Evolutionary conservation across 1,284 basidiomycete genomes (phyloP), one percentile per base, ranked within the genome.

Genomic region (Athelia psychrophila): DNA sequence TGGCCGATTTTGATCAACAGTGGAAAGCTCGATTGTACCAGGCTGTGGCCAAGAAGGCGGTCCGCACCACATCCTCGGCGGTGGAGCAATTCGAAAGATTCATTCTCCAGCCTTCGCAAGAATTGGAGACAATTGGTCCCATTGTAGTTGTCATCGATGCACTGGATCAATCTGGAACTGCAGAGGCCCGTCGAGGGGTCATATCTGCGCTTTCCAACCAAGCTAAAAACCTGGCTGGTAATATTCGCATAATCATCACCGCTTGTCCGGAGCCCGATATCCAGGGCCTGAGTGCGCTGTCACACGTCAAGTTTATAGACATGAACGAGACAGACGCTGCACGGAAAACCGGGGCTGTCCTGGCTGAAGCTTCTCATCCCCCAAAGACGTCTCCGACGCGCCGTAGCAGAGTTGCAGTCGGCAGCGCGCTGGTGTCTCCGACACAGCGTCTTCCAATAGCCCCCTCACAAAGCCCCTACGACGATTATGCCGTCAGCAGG

Each of bases 171-270:
- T 60, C 55, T 45, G 58, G 58, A 10, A 8, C 48, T 16, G 36
- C 32, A 2, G 3, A 44, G 18, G 50, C 47, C 18, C 53, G 58
- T 19, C 36, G 50, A 20, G 25, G 16, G 4, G 38, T 55, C 9
- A 30, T 60, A 20, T 25, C 13, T 4, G 36, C 50, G 23, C 33
- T 60, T 3, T 32, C 50, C 10, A 30, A 47, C 13, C 48, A 50
- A 30, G 50, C 51, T 9, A 32, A 19, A 10, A 20, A 48, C 13
- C 27, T 60, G 12, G 55, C 58, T 2, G 10, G 16, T 5, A 38
- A 51, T n/a, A 47, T 60, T 40, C 55, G 50, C n/a, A 45, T 60
- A 24, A 44, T 58, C 23, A 53, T 60, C 20, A 60, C 58, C 16
- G 53, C 52, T n/a, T 48, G 58, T 19, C 53, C 54, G 3, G 50